A percentile compares a stretch with the other conserved stretches of the same genome.
phyloP scores from a whole-genome alignment of 2,329 filamentous ascomycete genomes.

The Colletotrichum kahawae region DNA sequence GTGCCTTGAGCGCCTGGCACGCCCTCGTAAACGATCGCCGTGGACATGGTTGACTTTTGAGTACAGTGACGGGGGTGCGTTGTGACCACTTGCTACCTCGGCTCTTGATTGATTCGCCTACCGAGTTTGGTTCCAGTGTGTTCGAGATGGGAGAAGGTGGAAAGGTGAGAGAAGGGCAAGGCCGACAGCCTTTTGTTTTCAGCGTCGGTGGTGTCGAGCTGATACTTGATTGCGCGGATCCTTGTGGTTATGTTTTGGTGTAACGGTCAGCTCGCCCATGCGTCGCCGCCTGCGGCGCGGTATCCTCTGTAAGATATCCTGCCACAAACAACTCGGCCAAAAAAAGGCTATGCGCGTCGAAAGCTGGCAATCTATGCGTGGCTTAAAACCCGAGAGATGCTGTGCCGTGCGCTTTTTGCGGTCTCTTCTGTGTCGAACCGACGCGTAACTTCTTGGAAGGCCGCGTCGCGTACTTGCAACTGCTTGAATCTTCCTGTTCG shows the following conservation, averaged over 20 bases:
- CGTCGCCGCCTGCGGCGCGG: background rate
- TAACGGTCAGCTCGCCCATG: background rate
- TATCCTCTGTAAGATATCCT: background rate
- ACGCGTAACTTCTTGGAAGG: background rate
- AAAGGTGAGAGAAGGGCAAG: background rate
- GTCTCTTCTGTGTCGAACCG: background rate
- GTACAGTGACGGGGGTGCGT: background rate
- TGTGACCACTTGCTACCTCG: background rate
- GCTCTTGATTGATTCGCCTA: background rate
- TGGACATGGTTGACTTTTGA: background rate
- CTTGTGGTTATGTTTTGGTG: background rate
- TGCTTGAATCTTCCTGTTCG: background rate
- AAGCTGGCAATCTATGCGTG: background rate
- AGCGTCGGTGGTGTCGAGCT: background rate
- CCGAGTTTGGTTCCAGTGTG: background rate
- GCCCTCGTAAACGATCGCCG: slow-evolving; percentile 43
- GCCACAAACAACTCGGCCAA: background rate
- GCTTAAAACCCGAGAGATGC: background rate
- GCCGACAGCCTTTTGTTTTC: background rate
- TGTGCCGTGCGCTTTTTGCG: background rate
- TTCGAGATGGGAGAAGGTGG: background rate
- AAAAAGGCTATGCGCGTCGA: background rate
- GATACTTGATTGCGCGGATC: background rate
- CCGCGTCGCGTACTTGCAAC: background rate
- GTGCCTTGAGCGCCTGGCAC: slow-evolving; percentile 33